These are phyloP conservation scores for Abelmoschus esculentus DNA, from an alignment of 345 rosid genomes.

Conservation along the genomic window DNA sequence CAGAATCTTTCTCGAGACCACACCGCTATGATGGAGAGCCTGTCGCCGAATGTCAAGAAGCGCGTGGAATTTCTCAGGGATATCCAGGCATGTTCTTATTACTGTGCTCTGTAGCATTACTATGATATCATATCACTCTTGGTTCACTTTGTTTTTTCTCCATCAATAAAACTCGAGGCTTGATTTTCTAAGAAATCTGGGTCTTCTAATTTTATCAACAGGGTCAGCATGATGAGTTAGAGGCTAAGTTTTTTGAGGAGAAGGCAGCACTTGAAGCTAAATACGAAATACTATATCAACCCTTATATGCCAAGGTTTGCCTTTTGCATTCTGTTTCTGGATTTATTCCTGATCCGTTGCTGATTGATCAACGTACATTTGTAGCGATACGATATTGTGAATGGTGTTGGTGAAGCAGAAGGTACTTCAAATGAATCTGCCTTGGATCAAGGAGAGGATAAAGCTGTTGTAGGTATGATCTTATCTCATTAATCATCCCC, in stretches of 20 bases:
- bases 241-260: conserved; percentile 86
- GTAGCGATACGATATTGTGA: conserved; percentile 90
- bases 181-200: neutral
- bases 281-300: conserved; percentile 77
- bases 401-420: conserved; percentile 64
- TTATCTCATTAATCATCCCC: neutral
- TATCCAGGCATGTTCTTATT: conserved; percentile 52
- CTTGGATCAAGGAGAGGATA: conserved; percentile 47
- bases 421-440: conserved; percentile 38
- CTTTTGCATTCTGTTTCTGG: neutral
- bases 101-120: neutral
- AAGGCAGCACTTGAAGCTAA: conserved; percentile 83
- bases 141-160: neutral
- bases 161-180: neutral
- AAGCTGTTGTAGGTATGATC: conserved; percentile 51
- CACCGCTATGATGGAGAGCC: conserved; percentile 58
- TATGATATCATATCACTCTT: neutral
- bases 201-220: conserved; percentile 22
- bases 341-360: neutral
- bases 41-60: conserved; percentile 56
- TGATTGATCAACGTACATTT: neutral
- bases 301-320: conserved; percentile 65
- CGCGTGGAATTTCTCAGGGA: conserved; percentile 89
- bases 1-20: conserved; percentile 77
- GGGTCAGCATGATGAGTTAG: conserved; percentile 76